phyloP scores from a whole-genome alignment of 129 eudicot species.

The Tagetes patula region DNA sequence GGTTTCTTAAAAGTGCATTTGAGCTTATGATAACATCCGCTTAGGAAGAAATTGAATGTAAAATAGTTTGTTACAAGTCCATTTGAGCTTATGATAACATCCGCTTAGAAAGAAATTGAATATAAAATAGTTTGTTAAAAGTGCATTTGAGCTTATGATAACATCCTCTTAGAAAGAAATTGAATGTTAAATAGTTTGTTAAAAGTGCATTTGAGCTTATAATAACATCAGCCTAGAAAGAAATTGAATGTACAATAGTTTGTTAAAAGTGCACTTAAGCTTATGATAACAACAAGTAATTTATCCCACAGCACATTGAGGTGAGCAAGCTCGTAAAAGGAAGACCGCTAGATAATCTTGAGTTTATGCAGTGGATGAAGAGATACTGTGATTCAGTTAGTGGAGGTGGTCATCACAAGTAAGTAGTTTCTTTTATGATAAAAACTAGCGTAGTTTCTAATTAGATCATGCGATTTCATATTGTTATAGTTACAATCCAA shows the following conservation, averaged over 20 bases:
- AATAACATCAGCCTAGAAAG: too few relatives aligned
- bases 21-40: too few relatives aligned
- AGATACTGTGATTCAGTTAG: constrained; percentile 77
- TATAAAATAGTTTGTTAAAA: background rate
- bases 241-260: background rate
- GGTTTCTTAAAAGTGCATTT: too few relatives aligned
- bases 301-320: constrained; percentile 67
- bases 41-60: too few relatives aligned
- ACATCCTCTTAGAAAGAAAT: background rate
- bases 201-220: too few relatives aligned
- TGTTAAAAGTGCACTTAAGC: constrained; percentile 7
- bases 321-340: constrained; percentile 94
- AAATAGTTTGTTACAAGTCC: too few relatives aligned
- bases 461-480: constrained; percentile 7
- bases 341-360: constrained; percentile 84
- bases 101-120: too few relatives aligned
- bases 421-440: background rate
- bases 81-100: too few relatives aligned
- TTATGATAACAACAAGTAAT: background rate
- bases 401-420: constrained; percentile 67
- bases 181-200: too few relatives aligned
- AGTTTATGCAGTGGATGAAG: constrained; percentile 99
- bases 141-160: background rate
- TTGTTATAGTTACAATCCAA: constrained; percentile 66
- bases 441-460: background rate